Evolutionary conservation across 2,329 filamentous ascomycete species (phyloP), one percentile per base, ranked within the genome.

Genomic region (Pyrenophora seminiperda): DNA sequence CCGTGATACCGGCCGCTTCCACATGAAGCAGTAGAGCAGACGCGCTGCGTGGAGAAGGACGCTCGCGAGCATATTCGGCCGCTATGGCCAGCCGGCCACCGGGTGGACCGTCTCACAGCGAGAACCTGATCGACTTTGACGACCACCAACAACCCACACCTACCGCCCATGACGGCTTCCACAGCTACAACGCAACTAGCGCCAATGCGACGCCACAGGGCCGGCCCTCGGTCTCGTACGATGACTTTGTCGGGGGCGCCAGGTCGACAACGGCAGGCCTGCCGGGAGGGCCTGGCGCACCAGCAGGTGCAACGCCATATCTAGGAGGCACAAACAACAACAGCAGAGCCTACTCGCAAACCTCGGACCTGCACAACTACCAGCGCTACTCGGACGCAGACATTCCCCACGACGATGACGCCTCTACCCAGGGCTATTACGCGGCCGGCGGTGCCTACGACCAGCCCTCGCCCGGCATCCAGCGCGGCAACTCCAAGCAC

Each of bases 311-410:
- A 50, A 58, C 54, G 49, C 74, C 68, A 13, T 74, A 74, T 49
- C 45, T 63, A 31, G 60, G 64, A 14, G 66, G 74, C 50, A 74
- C 70, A 51, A 75, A 39, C 43, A 57, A 47, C 31, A 50, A 50
- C 31, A 41, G 14, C 42, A 47, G 78, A 43, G 76, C 76, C 41
- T 86, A 83, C 63, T 87, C 84, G 36, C 93, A 97, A 72, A 89
- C 88, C 0, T 93, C 90, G 1, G 92, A 86, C 13, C 74, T 97
- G 54, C 81, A 87, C 69, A 94, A 97, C 75, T 97, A 96, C 75
- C 88, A 92, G 70, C 84, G 91, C 56, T 97, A 99, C 69, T 93
- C 91, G 38, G 91, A 96, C 73, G 81, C 89, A 52, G 91, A 97
- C 72, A 90, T 95, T 65, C 87, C 86, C 58, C 83, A 81, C 32